These are phyloP conservation scores for Stachybotrys chlorohalonatus DNA, from an alignment of 2,329 filamentous ascomycete species.

Conservation along the genomic window DNA sequence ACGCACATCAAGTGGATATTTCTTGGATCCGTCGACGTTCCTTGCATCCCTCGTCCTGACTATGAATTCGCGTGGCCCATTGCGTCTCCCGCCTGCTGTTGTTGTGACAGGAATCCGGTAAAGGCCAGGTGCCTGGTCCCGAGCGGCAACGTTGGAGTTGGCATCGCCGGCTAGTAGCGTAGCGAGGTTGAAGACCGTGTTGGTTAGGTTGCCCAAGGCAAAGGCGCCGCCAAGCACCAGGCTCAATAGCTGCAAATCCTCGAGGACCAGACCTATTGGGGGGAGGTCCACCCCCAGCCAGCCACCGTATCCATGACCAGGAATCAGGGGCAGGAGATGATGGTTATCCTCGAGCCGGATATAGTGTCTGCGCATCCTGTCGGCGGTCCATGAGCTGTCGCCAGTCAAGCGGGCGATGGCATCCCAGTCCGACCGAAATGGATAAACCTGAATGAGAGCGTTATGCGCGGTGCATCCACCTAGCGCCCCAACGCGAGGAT, in stretches of 20 bases:
- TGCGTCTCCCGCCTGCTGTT: slow-evolving; percentile 26
- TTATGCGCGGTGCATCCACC: slow-evolving; percentile 51
- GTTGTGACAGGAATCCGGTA: slow-evolving; percentile 36
- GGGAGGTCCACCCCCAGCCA: slow-evolving; percentile 46
- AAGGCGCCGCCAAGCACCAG: slow-evolving; percentile 12
- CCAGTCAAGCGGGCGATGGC: slow-evolving; percentile 44
- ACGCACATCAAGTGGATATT: slow-evolving; percentile 47
- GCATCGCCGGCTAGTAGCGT: slow-evolving; percentile 37
- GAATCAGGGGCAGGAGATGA: slow-evolving; percentile 32
- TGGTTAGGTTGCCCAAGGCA: slow-evolving; percentile 18
- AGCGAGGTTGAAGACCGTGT: slow-evolving; percentile 16
- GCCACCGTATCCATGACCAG: slow-evolving; percentile 47
- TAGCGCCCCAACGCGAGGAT: slow-evolving; percentile 46
- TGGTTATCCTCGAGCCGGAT: slow-evolving; percentile 41
- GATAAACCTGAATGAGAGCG: slow-evolving; percentile 42
- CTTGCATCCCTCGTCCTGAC: slow-evolving; percentile 16
- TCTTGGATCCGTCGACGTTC: slow-evolving; percentile 35
- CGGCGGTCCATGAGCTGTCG: slow-evolving; percentile 43
- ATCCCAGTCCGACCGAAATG: slow-evolving; percentile 43
- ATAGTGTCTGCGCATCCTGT: slow-evolving; percentile 51
- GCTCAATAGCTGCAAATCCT: slow-evolving; percentile 44
- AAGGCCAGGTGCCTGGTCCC: slow-evolving; percentile 37
- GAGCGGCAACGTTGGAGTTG: slow-evolving; percentile 33
- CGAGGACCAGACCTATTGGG: slow-evolving; percentile 38
- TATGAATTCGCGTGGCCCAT: slow-evolving; percentile 40